These are phyloP conservation scores for Hypericum androsaemum DNA, from an alignment of 345 rosid species.

Conservation along the genomic window DNA sequence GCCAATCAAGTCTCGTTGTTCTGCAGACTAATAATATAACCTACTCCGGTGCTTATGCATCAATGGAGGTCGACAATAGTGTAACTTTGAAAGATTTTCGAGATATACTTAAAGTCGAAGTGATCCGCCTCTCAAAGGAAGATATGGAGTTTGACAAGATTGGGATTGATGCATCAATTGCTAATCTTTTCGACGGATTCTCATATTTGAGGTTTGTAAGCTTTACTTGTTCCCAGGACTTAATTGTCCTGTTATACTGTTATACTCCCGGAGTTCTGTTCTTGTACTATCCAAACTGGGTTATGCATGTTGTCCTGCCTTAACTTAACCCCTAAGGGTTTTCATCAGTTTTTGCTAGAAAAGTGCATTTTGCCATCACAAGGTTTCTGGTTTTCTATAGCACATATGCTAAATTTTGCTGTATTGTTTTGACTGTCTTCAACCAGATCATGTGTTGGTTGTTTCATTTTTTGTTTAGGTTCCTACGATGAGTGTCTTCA, in stretches of 20 bases:
- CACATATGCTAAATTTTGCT: too few relatives aligned
- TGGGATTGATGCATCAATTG: constrained; percentile 17
- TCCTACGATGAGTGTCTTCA: too few relatives aligned
- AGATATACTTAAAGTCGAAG: constrained; percentile 49
- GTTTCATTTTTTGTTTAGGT: too few relatives aligned
- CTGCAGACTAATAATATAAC: constrained; percentile 47
- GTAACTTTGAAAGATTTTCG: constrained; percentile 36
- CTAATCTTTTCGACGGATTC: constrained; percentile 87
- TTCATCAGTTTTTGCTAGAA: too few relatives aligned
- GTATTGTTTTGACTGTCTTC: too few relatives aligned
- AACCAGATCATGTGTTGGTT: too few relatives aligned
- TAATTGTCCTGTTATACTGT: background rate
- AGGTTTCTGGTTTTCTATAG: too few relatives aligned
- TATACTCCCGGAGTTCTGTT: background rate
- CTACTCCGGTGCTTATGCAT: constrained; percentile 83
- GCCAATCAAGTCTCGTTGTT: background rate
- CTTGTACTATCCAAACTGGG: too few relatives aligned
- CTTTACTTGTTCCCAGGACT: background rate
- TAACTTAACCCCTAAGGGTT: too few relatives aligned
- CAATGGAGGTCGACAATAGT: constrained; percentile 63
- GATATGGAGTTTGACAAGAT: constrained; percentile 33
- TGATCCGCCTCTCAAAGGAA: constrained; percentile 33
- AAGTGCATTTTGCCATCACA: too few relatives aligned
- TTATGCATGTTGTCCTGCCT: too few relatives aligned
- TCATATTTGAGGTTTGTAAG: constrained; percentile 63